A percentile compares a stretch with the other conserved stretches of the same genome.
phyloP scores from a whole-genome alignment of 2,329 filamentous ascomycete species.

The Penicillium sp. region DNA sequence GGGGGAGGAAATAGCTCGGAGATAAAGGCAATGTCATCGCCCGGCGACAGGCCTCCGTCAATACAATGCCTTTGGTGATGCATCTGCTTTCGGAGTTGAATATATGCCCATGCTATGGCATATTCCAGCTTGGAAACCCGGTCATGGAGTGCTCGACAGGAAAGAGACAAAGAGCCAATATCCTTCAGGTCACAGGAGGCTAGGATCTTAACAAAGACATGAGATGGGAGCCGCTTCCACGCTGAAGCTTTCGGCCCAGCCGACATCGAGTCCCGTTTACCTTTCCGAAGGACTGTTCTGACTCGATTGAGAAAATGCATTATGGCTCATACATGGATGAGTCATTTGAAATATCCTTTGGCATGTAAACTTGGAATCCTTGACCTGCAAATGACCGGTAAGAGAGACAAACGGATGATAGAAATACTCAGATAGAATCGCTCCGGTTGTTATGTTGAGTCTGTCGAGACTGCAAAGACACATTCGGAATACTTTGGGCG shows the following conservation, averaged over 20 bases:
- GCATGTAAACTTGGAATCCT: background rate
- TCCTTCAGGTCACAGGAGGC: slow-evolving; percentile 23
- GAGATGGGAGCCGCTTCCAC: slow-evolving; percentile 25
- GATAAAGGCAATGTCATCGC: slow-evolving; percentile 30
- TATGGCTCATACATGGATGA: slow-evolving; percentile 7
- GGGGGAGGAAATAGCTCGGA: slow-evolving; percentile 29
- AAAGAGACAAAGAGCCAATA: slow-evolving; percentile 22
- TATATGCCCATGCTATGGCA: slow-evolving; percentile 25
- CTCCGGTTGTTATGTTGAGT: background rate
- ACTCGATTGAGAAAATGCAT: slow-evolving; percentile 18
- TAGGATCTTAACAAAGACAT: slow-evolving; percentile 20
- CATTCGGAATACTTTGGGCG: background rate
- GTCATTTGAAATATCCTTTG: background rate
- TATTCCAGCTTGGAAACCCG: slow-evolving; percentile 22
- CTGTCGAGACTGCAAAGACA: background rate
- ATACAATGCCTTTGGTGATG: background rate
- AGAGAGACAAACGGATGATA: background rate
- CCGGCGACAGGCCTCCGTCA: slow-evolving; percentile 13
- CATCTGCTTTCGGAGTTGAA: slow-evolving; percentile 17
- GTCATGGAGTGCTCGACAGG: slow-evolving; percentile 22
- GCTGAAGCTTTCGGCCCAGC: slow-evolving; percentile 11
- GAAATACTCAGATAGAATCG: background rate
- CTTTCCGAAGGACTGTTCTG: slow-evolving; percentile 16
- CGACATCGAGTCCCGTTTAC: slow-evolving; percentile 3
- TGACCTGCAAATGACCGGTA: background rate